A percentile compares a stretch with the other conserved stretches of the same genome.
phyloP scores from a whole-genome alignment of 78 protist species.

The Acrasis kona region DNA sequence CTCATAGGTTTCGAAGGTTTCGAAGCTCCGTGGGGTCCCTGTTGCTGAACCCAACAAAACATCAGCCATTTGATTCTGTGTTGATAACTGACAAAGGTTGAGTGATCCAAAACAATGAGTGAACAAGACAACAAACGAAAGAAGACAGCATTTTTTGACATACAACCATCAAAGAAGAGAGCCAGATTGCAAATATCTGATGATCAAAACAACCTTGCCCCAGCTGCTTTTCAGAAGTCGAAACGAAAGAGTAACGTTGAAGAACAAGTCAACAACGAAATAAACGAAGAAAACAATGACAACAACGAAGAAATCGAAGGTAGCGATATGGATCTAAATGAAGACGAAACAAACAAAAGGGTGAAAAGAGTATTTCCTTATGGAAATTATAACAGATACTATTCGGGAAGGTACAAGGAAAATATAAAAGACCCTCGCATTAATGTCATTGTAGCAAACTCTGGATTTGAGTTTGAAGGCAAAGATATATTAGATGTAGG shows the following conservation, averaged over 20 bases:
- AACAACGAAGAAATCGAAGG: background rate
- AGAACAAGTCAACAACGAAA: background rate
- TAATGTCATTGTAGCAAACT: background rate
- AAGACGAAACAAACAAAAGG: background rate
- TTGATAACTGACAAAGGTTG: too few species aligned
- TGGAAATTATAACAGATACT: slow-evolving; percentile 11
- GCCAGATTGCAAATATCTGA: too few species aligned
- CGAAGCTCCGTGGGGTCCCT: too few species aligned
- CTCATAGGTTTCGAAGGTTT: too few species aligned
- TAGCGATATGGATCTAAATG: background rate
- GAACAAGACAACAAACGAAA: too few species aligned
- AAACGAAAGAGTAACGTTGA: background rate
- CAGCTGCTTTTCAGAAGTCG: too few species aligned
- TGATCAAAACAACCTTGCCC: too few species aligned
- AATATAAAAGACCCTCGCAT: background rate
- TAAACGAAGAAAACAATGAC: background rate
- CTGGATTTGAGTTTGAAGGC: background rate
- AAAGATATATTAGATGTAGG: background rate
- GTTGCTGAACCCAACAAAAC: too few species aligned
- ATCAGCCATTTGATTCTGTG: too few species aligned
- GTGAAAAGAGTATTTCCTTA: background rate
- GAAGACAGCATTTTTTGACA: too few species aligned
- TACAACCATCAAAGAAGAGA: too few species aligned
- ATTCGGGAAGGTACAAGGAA: slow-evolving; percentile 1
- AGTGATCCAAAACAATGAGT: too few species aligned